Evolutionary conservation across 1,284 basidiomycete species (phyloP).

Genomic region (Apiotrichum akiyoshidainum): DNA sequence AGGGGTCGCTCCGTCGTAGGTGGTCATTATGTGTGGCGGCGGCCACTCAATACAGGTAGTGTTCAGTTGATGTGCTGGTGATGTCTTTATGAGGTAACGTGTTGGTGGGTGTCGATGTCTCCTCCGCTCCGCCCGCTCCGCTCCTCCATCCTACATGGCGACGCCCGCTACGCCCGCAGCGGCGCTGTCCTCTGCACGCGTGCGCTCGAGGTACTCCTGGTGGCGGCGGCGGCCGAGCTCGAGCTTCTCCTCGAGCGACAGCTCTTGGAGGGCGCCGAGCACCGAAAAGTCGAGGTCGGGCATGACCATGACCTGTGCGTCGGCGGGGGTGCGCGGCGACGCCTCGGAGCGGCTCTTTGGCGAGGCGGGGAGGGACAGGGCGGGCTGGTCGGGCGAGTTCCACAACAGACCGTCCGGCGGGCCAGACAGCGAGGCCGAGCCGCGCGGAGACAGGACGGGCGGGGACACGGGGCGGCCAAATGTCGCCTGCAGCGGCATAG

Average conservation of each 20-base stretch:
- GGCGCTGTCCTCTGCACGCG: constrained; percentile 10
- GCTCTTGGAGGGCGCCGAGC: constrained; percentile 19
- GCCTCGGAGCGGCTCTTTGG: constrained; percentile 8
- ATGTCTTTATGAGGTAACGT: no score
- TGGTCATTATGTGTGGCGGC: no score
- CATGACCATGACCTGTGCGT: neutral
- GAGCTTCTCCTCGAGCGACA: constrained; percentile 37
- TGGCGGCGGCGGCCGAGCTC: constrained; percentile 38
- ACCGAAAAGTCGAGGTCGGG: constrained; percentile 17
- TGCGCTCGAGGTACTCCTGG: constrained; percentile 36
- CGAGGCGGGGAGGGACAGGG: constrained; percentile 4
- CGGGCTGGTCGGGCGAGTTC: neutral
- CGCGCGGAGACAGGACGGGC: neutral
- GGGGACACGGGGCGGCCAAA: constrained; percentile 5
- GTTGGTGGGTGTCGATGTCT: neutral
- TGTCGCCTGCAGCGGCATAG: neutral
- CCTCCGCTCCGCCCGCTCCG: neutral
- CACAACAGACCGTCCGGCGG: neutral
- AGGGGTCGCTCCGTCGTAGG: no score
- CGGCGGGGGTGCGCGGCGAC: constrained; percentile 12
- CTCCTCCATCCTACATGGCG: neutral
- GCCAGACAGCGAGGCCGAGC: neutral
- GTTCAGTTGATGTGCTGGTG: no score
- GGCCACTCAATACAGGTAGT: no score
- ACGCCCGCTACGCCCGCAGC: neutral